These are phyloP conservation scores for Xylaria sp. DNA, from an alignment of 2,329 filamentous ascomycete species.

Conservation along the genomic window DNA sequence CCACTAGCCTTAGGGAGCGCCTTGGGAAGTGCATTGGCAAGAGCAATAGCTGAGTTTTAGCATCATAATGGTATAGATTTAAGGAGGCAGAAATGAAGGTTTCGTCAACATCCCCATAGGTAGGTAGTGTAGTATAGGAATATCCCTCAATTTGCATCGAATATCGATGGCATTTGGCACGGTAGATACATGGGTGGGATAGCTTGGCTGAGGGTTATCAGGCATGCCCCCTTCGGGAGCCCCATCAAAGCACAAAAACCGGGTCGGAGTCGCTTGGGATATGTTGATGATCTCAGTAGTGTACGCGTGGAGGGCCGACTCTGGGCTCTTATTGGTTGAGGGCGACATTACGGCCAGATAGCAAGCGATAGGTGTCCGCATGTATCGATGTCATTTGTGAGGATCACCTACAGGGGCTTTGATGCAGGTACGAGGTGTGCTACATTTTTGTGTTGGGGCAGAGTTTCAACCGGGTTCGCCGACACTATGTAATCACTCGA, in stretches of 20 bases:
- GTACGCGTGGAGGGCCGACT: constrained; percentile 20
- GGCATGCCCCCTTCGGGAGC: constrained; percentile 5
- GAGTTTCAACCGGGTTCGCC: constrained; percentile 43
- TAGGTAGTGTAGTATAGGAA: neutral
- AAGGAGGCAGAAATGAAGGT: neutral
- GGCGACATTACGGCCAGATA: neutral
- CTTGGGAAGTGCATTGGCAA: neutral
- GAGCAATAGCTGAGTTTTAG: neutral
- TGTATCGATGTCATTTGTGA: constrained; percentile 35
- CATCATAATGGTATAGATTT: neutral
- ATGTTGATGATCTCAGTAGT: constrained; percentile 12
- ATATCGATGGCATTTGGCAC: constrained; percentile 2
- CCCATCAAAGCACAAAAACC: neutral
- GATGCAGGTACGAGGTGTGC: constrained; percentile 46
- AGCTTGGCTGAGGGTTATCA: constrained; percentile 8
- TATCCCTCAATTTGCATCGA: neutral
- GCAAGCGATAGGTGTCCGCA: constrained; percentile 13
- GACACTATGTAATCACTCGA: neutral
- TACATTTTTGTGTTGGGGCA: constrained; percentile 39
- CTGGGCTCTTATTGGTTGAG: constrained; percentile 20
- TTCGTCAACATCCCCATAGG: neutral
- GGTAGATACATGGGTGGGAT: neutral
- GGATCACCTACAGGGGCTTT: constrained; percentile 44
- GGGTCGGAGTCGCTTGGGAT: neutral
- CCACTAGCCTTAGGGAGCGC: neutral